phyloP scores from a whole-genome alignment of 2,329 filamentous ascomycete genomes.

The Pestalotiopsis sp. region DNA sequence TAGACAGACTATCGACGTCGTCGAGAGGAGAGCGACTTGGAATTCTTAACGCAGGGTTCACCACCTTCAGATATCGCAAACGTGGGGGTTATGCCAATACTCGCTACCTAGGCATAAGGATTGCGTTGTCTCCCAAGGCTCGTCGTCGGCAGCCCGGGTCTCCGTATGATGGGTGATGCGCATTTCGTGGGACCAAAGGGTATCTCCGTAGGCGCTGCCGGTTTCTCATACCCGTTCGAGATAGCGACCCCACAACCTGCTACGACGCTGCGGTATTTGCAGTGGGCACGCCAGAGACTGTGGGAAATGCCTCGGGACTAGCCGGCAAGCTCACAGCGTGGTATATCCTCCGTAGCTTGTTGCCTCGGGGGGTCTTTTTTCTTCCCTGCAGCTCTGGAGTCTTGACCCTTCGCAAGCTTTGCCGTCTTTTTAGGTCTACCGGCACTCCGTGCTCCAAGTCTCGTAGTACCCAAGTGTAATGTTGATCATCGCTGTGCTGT shows the following conservation, averaged over 20 bases:
- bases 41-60: neutral
- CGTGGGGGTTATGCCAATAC: neutral
- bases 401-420: neutral
- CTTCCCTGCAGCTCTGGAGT: neutral
- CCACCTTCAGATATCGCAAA: neutral
- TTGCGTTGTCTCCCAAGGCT: neutral
- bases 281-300: neutral
- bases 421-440: no score
- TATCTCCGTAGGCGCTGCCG: neutral
- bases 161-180: neutral
- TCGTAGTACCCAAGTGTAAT: neutral
- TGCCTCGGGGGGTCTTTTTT: neutral
- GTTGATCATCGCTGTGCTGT: neutral
- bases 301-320: neutral
- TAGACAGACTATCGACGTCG: neutral
- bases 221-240: neutral
- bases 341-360: neutral
- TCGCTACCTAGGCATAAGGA: neutral
- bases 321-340: neutral
- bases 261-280: neutral
- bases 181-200: neutral
- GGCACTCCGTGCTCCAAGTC: neutral
- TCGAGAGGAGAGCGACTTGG: neutral
- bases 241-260: neutral
- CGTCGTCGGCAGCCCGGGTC: neutral